Conservation (phyloP, 768 basidiomycete genomes). For the Collybia mongolica region DNA sequence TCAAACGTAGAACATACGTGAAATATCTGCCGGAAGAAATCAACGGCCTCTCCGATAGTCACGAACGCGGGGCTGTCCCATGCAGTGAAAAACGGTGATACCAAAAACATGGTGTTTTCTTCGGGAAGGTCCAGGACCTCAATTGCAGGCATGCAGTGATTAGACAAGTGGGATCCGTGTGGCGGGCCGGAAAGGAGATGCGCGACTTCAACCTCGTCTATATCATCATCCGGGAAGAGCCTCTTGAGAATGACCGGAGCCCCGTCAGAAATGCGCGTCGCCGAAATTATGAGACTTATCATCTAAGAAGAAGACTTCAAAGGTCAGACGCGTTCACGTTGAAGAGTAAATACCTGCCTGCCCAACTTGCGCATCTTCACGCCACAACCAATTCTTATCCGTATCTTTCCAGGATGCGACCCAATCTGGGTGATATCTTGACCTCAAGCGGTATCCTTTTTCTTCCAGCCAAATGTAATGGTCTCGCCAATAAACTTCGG, state of each 20-base stretch:
- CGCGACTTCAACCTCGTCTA: no score
- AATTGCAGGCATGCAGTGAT: no score
- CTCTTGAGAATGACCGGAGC: conserved; percentile 25
- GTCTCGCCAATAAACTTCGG: conserved; percentile 19
- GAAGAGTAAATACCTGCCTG: no score
- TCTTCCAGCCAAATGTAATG: conserved; percentile 17
- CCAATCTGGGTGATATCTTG: conserved; percentile 22
- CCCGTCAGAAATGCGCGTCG: conserved; percentile 23
- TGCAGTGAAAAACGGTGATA: conserved; percentile 16
- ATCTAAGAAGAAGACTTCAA: no score
- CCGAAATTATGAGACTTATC: conserved; percentile 20
- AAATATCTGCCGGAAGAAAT: conserved; percentile 31
- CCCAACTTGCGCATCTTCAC: conserved; percentile 6
- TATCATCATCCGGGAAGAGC: no score
- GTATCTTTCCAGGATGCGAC: conserved; percentile 18
- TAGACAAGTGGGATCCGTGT: conserved; percentile 26
- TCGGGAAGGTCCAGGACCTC: conserved; percentile 19
- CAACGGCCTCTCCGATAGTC: conserved; percentile 29
- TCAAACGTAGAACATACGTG: conserved; percentile 15
- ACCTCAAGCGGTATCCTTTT: conserved; percentile 21
- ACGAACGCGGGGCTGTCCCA: conserved; percentile 20
- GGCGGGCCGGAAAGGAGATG: conserved; percentile 24
- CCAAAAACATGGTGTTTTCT: conserved; percentile 12
- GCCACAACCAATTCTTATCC: conserved; percentile 1
- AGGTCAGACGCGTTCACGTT: no score